Evolutionary conservation across 345 rosid species (phyloP).

Genomic region (Zanthoxylum bungeanum): DNA sequence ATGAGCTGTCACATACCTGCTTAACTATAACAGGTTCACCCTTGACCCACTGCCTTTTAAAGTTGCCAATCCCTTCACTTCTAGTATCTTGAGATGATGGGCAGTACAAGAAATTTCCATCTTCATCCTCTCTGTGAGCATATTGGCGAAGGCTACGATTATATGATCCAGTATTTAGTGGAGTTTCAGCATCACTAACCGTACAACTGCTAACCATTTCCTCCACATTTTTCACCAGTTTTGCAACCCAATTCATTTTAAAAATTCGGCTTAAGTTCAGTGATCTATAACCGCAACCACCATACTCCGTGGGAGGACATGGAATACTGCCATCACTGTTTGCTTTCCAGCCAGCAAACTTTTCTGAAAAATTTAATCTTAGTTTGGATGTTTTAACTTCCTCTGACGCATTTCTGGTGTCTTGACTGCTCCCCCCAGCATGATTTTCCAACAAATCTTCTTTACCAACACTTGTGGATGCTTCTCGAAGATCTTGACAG

Average conservation of each 20-base stretch:
- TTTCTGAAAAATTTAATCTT: conserved; percentile 48
- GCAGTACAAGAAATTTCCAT: conserved; percentile 61
- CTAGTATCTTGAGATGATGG: conserved; percentile 53
- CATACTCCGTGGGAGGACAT: conserved; percentile 79
- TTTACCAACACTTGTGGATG: conserved; percentile 31
- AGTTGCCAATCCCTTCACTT: conserved; percentile 52
- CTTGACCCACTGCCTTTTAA: conserved; percentile 76
- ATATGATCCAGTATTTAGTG: conserved; percentile 23
- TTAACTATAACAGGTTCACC: conserved; percentile 75
- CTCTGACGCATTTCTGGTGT: conserved; percentile 20
- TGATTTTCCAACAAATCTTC: conserved; percentile 24
- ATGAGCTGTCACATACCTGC: conserved; percentile 59
- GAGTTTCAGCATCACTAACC: conserved; percentile 39
- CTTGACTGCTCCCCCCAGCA: conserved; percentile 32
- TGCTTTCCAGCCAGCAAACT: conserved; percentile 83
- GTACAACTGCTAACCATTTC: conserved; percentile 90
- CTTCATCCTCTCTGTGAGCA: conserved; percentile 54
- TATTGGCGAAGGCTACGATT: conserved; percentile 43
- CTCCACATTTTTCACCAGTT: conserved; percentile 89
- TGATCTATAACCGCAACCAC: conserved; percentile 74
- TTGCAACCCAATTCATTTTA: conserved; percentile 99
- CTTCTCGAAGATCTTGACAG: conserved; percentile 89
- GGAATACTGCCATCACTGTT: conserved; percentile 81
- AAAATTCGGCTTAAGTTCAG: conserved; percentile 78
- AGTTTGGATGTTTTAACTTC: conserved; percentile 27